A percentile compares a stretch with the other conserved stretches of the same genome.
These are phyloP conservation scores for Hansfordia pulvinata DNA, from an alignment of 2,329 filamentous ascomycete species.

Conservation along the genomic window DNA sequence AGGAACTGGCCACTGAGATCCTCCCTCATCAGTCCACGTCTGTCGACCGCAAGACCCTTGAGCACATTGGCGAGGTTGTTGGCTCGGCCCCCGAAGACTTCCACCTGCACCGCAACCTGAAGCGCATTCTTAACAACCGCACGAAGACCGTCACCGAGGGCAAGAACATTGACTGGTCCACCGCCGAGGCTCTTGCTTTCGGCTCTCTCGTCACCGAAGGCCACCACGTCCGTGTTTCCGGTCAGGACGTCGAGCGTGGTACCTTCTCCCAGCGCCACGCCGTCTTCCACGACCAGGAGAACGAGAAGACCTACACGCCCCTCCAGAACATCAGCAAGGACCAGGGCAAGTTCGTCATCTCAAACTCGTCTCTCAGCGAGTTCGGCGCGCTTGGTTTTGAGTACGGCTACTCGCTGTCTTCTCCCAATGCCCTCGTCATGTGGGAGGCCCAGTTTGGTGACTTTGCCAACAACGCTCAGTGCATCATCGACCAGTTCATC, in stretches of 20 bases:
- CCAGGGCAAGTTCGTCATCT: constrained; percentile 91
- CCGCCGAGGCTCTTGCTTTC: constrained; percentile 90
- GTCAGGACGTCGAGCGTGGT: constrained; percentile 97
- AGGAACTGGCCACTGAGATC: constrained; percentile 89
- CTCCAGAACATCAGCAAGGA: constrained; percentile 80
- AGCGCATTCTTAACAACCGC: constrained; percentile 82
- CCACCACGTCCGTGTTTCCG: constrained; percentile 93
- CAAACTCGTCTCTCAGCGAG: constrained; percentile 77
- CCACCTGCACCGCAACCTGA: constrained; percentile 84
- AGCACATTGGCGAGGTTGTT: constrained; percentile 73
- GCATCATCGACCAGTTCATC: constrained; percentile 97
- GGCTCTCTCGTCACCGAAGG: constrained; percentile 84
- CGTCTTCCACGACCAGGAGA: constrained; percentile 96
- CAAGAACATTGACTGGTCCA: constrained; percentile 94
- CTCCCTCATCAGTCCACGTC: constrained; percentile 83
- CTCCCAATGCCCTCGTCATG: constrained; percentile 93
- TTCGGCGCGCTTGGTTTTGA: constrained; percentile 80
- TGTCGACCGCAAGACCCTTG: constrained; percentile 57
- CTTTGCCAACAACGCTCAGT: constrained; percentile 98
- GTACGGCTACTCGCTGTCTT: constrained; percentile 95
- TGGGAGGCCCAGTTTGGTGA: constrained; percentile 99
- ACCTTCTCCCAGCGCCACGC: constrained; percentile 98
- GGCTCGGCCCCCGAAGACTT: constrained; percentile 73
- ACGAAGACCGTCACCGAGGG: constrained; percentile 89
- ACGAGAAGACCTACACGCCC: constrained; percentile 82